Conservation (phyloP, 306 rosid species). For the Quercus berberidifolia region DNA sequence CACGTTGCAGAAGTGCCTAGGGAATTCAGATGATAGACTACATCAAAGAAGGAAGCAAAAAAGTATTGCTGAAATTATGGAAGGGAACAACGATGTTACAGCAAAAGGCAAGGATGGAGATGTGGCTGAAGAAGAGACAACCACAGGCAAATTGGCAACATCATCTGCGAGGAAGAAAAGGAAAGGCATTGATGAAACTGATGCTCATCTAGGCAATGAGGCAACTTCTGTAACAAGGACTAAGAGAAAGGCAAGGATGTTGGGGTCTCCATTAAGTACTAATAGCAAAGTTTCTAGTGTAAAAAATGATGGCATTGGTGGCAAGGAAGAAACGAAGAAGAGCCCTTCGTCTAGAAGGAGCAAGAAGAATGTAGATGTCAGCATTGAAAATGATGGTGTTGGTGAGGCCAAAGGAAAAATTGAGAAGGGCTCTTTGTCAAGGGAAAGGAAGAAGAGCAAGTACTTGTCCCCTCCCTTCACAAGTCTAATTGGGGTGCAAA, state of each 20-base stretch:
- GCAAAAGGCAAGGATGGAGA: slow-evolving; percentile 21
- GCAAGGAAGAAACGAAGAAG: slow-evolving; percentile 21
- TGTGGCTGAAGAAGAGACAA: slow-evolving; percentile 18
- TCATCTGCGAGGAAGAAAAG: slow-evolving; percentile 33
- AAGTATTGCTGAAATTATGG: slow-evolving; percentile 72
- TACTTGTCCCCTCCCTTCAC: slow-evolving; percentile 89
- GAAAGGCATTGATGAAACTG: slow-evolving; percentile 25
- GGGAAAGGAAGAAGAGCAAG: slow-evolving; percentile 85
- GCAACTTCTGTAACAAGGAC: slow-evolving; percentile 18
- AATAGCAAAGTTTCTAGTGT: slow-evolving; percentile 7
- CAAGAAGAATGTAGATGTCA: slow-evolving; percentile 22
- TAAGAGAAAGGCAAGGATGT: slow-evolving; percentile 17
- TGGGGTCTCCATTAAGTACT: slow-evolving; percentile 19
- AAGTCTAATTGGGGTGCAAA: slow-evolving; percentile 25
- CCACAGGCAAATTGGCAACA: slow-evolving; percentile 18
- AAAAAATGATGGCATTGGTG: slow-evolving; percentile 22
- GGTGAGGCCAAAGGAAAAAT: slow-evolving; percentile 15
- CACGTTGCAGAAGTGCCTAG: neutral
- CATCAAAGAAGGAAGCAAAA: slow-evolving; percentile 64
- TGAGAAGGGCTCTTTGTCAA: slow-evolving; percentile 29
- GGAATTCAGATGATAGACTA: slow-evolving; percentile 26
- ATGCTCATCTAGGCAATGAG: neutral
- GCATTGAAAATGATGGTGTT: slow-evolving; percentile 7
- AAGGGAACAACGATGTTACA: slow-evolving; percentile 28
- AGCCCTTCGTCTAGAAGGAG: slow-evolving; percentile 12